Conservation (phyloP, 176 grass and related monocot genomes). For the Eremochloa ophiuroides region DNA sequence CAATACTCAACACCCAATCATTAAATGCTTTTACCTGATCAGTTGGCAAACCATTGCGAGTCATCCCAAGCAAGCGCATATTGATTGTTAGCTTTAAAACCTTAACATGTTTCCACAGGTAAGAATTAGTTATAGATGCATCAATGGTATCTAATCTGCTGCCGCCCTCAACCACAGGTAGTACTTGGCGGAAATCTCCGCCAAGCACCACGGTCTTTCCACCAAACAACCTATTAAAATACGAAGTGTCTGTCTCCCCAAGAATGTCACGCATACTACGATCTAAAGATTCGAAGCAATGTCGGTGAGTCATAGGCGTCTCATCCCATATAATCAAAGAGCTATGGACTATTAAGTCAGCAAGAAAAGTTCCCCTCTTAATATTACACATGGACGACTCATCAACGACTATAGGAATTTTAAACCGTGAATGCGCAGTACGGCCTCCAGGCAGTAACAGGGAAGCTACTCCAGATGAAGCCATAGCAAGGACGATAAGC, state of each 20-base stretch:
- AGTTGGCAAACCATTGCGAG: not conserved
- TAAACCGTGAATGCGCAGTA: too few species aligned
- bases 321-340: too few species aligned
- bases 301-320: not conserved
- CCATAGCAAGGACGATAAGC: too few species aligned
- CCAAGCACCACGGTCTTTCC: not conserved
- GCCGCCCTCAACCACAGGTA: too few species aligned
- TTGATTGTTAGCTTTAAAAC: not conserved
- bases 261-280: not conserved
- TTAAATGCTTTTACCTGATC: not conserved
- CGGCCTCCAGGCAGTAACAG: too few species aligned
- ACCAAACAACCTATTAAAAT: not conserved
- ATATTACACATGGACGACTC: not conserved
- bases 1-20: not conserved
- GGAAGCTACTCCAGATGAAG: too few species aligned
- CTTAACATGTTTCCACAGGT: not conserved
- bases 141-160: too few species aligned
- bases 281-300: not conserved
- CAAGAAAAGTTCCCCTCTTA: not conserved
- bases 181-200: too few species aligned
- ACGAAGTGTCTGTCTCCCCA: not conserved
- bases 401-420: not conserved
- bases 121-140: too few species aligned
- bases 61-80: not conserved
- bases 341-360: not conserved